Conservation (phyloP, 225 moss, liverwort and hornwort species). For the Pseudisothecium myosuroides region DNA sequence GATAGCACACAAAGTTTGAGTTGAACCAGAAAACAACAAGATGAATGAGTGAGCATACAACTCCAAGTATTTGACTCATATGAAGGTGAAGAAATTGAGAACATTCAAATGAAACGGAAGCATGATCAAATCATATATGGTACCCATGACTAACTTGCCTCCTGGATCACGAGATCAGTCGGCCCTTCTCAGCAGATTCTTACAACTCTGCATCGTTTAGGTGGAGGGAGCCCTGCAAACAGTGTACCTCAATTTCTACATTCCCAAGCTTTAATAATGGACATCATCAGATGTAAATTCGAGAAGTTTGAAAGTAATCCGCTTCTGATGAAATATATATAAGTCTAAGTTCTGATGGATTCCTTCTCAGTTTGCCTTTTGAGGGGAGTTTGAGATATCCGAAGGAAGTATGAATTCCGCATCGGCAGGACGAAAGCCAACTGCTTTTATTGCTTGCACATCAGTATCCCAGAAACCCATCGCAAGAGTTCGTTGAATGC, state of each 20-base stretch:
- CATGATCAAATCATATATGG: background rate
- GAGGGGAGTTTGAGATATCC: too few species aligned
- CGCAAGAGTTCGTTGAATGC: slow-evolving; percentile 20
- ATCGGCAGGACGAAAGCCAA: too few species aligned
- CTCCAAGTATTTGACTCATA: background rate
- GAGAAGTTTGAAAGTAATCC: background rate
- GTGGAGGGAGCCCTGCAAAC: too few species aligned
- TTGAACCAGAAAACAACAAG: background rate
- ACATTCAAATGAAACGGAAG: background rate
- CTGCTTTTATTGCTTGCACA: too few species aligned
- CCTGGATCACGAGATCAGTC: too few species aligned
- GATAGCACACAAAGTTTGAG: background rate
- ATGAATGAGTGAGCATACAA: background rate
- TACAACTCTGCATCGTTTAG: too few species aligned
- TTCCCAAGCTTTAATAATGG: background rate
- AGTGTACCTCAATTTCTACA: too few species aligned
- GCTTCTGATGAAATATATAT: too few species aligned
- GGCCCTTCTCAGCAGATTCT: too few species aligned
- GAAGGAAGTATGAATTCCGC: too few species aligned
- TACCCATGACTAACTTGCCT: too few species aligned
- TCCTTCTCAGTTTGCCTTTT: background rate
- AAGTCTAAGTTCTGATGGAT: too few species aligned
- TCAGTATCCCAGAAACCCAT: slow-evolving; percentile 82
- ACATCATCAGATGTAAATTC: background rate
- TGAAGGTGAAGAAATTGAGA: background rate